phyloP scores from a whole-genome alignment of 1,284 basidiomycete species.

The Pseudozyma sp. region DNA sequence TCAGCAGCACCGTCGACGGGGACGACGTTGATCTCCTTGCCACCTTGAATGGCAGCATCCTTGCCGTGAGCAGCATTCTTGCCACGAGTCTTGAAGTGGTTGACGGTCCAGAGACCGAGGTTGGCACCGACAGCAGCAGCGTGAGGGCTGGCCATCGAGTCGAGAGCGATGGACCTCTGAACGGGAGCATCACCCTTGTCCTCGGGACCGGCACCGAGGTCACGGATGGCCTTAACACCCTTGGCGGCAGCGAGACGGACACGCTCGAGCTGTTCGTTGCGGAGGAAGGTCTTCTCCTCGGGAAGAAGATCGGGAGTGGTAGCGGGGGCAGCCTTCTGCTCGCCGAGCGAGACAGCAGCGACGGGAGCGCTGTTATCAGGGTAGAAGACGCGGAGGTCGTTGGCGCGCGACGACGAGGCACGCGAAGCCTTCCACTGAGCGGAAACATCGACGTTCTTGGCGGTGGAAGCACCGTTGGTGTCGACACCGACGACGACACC shows the following conservation, averaged over 20 bases:
- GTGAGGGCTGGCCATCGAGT: conserved; percentile 61
- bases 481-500: conserved; percentile 56
- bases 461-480: conserved; percentile 47
- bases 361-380: conserved; percentile 51
- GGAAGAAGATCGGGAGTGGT: conserved; percentile 62
- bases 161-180: conserved; percentile 55
- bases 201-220: conserved; percentile 53
- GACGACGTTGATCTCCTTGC: conserved; percentile 58
- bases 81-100: conserved; percentile 67
- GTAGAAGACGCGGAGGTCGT: conserved; percentile 64
- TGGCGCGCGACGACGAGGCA: conserved; percentile 56
- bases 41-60: conserved; percentile 57
- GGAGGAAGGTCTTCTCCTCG: conserved; percentile 53
- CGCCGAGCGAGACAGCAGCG: conserved; percentile 61
- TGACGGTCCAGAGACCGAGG: conserved; percentile 63
- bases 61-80: conserved; percentile 51
- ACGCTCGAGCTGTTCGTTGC: conserved; percentile 64
- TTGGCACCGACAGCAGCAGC: conserved; percentile 64
- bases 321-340: conserved; percentile 59
- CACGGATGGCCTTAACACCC: conserved; percentile 63
- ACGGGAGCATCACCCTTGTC: conserved; percentile 43
- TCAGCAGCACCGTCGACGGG: conserved; percentile 52
- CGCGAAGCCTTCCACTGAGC: conserved; percentile 64
- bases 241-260: conserved; percentile 65
- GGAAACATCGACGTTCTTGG: conserved; percentile 54